A percentile compares a stretch with the other conserved stretches of the same genome.
Evolutionary conservation across 352 stramenopile species (phyloP).

Genomic region (Pythium rhizo-oryzae): DNA sequence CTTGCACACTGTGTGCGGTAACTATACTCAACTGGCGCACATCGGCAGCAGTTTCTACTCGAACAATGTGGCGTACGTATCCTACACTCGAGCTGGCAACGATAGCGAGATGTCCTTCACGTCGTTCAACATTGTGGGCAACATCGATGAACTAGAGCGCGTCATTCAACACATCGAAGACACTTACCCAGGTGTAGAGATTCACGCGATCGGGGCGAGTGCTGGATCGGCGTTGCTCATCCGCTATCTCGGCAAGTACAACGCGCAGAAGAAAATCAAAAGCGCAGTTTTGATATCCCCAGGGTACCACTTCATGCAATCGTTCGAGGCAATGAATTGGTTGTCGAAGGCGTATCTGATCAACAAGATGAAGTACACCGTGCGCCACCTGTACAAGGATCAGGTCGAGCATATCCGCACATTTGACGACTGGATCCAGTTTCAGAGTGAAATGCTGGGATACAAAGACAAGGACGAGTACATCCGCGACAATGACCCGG

Average conservation of each 20-base stretch:
- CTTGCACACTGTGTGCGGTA: constrained; percentile 4
- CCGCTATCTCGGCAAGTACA: background rate
- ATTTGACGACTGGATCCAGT: constrained; percentile 5
- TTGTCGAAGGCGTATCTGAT: background rate
- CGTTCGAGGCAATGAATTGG: background rate
- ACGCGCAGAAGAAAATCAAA: background rate
- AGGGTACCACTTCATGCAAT: constrained; percentile 3
- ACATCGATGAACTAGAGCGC: background rate
- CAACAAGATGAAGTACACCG: constrained; percentile 9
- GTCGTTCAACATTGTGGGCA: background rate
- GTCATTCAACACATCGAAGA: background rate
- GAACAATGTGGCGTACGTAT: background rate
- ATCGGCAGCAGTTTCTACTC: background rate
- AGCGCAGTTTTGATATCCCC: constrained; percentile 1
- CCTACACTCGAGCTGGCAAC: constrained; percentile 1
- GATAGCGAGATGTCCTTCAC: background rate
- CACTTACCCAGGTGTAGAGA: background rate
- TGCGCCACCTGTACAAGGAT: background rate
- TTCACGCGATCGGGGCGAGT: constrained; percentile 7
- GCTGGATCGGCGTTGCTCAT: constrained; percentile 1
- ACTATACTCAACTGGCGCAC: constrained; percentile 5
- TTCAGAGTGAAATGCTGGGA: background rate
- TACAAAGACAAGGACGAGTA: background rate
- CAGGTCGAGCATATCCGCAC: background rate
- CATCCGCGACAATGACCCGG: background rate